Evolutionary conservation across 768 basidiomycete species (phyloP).

Genomic region (Boletus sp.): DNA sequence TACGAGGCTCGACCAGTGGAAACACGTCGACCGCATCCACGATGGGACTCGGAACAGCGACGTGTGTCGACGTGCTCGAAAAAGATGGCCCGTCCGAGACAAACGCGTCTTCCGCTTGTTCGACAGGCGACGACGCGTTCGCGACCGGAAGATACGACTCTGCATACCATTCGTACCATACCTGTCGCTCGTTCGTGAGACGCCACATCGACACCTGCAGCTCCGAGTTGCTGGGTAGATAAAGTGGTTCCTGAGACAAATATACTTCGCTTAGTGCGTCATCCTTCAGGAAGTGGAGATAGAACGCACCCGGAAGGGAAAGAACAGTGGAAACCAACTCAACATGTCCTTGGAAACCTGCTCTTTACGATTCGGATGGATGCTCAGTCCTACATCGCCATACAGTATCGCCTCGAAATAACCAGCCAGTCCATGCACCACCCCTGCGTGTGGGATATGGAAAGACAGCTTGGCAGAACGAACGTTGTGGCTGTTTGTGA

Average conservation of each 20-base stretch:
- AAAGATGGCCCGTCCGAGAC: slow-evolving; percentile 20
- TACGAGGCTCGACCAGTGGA: slow-evolving; percentile 14
- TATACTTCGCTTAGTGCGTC: background rate
- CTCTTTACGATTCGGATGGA: slow-evolving; percentile 87
- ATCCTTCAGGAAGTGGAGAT: background rate
- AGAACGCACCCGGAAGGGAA: slow-evolving; percentile 79
- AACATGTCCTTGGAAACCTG: slow-evolving; percentile 93
- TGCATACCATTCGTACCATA: slow-evolving; percentile 99
- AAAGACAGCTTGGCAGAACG: slow-evolving; percentile 84
- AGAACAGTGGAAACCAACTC: slow-evolving; percentile 98
- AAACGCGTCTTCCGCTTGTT: slow-evolving; percentile 15
- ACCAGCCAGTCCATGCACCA: slow-evolving; percentile 91
- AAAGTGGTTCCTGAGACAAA: slow-evolving; percentile 74
- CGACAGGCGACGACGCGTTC: slow-evolving; percentile 25
- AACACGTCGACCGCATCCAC: slow-evolving; percentile 60
- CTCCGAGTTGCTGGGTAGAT: slow-evolving; percentile 89
- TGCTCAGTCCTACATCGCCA: slow-evolving; percentile 84
- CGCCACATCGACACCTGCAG: slow-evolving; percentile 94
- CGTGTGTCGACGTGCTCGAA: slow-evolving; percentile 27
- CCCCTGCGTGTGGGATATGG: slow-evolving; percentile 91
- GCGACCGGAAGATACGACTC: slow-evolving; percentile 82
- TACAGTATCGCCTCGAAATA: slow-evolving; percentile 97
- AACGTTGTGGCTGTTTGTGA: slow-evolving; percentile 95
- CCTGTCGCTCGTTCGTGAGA: slow-evolving; percentile 79
- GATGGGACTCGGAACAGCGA: slow-evolving; percentile 60